These are phyloP conservation scores for Aspergillus fructus DNA, from an alignment of 2,329 filamentous ascomycete species.

Conservation along the genomic window DNA sequence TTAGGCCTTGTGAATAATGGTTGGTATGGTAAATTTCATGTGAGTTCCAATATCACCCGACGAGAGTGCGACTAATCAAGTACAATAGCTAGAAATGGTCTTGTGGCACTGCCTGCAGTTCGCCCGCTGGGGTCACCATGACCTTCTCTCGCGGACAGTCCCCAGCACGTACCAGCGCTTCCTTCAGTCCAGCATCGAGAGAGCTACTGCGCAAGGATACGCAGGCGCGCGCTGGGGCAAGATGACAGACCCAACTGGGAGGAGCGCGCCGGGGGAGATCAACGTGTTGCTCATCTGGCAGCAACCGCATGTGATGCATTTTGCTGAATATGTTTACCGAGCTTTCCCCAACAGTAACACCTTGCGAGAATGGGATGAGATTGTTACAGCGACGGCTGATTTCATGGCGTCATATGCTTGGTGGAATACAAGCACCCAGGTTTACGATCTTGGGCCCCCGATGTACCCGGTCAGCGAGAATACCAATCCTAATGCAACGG, in stretches of 20 bases:
- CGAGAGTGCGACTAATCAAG: too few species aligned
- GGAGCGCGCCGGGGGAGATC: conserved; percentile 59
- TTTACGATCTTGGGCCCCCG: conserved; percentile 56
- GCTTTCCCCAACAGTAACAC: conserved; percentile 37
- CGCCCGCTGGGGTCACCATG: conserved; percentile 18
- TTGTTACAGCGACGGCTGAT: conserved; percentile 54
- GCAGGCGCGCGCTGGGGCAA: conserved; percentile 52
- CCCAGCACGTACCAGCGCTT: conserved; percentile 46
- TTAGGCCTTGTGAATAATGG: conserved; percentile 54
- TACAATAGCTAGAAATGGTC: conserved; percentile 48
- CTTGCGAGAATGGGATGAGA: conserved; percentile 53
- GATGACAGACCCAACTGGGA: conserved; percentile 58
- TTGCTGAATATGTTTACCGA: conserved; percentile 58
- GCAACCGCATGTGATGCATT: conserved; percentile 61
- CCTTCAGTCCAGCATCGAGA: conserved; percentile 35
- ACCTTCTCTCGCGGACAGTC: conserved; percentile 1
- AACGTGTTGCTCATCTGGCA: conserved; percentile 64
- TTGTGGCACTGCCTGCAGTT: conserved; percentile 56
- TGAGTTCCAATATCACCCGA: not conserved
- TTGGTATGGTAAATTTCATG: conserved; percentile 58
- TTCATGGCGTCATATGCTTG: conserved; percentile 62
- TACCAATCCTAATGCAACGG: conserved; percentile 56
- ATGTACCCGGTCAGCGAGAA: conserved; percentile 58
- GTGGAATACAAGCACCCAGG: conserved; percentile 51
- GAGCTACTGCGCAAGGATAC: conserved; percentile 40